Base-by-base conservation (phyloP, 306 rosid species). In the Cyclanthera cordifolia region DNA sequence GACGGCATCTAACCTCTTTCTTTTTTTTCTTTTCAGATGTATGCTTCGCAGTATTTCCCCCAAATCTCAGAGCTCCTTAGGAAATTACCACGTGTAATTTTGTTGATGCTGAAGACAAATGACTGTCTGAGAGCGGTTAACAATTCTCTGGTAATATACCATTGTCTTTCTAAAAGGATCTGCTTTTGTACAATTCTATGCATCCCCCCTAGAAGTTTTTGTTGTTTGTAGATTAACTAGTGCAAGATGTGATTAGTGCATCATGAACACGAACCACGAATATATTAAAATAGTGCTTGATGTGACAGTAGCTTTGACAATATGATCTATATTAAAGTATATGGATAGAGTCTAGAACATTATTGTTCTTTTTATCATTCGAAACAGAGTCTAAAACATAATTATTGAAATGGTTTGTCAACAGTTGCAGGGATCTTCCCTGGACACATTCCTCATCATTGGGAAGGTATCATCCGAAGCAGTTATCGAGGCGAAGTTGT, bases 91-190 rank as follows among this genome's bases (percentile, higher is more conserved):
- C 95, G 95, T 32, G 99, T 83, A 63, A 87, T 93, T 79, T 86
- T 93, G 75, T 79, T 93, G 72, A 87, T 93, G 99, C 84, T 93
- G 86, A 93, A 93, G 84, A 93, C 99, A 61, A 93, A 93, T 79
- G 99, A 93, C 73, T 93, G 99, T 77, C 82, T 93, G 76, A 84
- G 97, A 70, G 78, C 99, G 37, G 99, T 93, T 74, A 93, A 85
- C 79, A 90, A 85, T 65, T 28, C 80, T 59, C 84, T 93, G 99
- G 99, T 93, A 90, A 76, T 25, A 34, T 27, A 19, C 3, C 0
- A 65, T 50, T n/a, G 28, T 74, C 52, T 77, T 52, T 14, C 17
- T 71, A 70, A 41, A 34, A 37, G 37, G 9, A 37, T n/a, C 9
- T 60, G 4, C 48, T 60, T 61, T 39, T 19, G 3, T 19, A 37